phyloP scores from a whole-genome alignment of 2,329 filamentous ascomycete genomes.

The Chaetomium strumarium region DNA sequence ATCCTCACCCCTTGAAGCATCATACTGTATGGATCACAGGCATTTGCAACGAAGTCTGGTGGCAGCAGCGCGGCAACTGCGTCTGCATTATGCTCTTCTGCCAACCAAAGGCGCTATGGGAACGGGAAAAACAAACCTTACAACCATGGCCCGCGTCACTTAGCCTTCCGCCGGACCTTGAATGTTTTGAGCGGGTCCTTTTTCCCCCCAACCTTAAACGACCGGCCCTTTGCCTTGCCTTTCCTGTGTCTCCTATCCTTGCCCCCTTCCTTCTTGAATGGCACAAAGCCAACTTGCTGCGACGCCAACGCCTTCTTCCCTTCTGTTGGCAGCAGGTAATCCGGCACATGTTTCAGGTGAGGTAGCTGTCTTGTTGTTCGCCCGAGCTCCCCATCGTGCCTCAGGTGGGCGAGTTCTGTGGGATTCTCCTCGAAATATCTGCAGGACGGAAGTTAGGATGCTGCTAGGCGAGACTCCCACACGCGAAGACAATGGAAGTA shows the following conservation, averaged over 20 bases:
- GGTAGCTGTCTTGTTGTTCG: slow-evolving; percentile 59
- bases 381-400: slow-evolving; percentile 85
- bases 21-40: no score
- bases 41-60: neutral
- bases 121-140: neutral
- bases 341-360: slow-evolving; percentile 89
- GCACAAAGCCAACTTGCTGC: slow-evolving; percentile 70
- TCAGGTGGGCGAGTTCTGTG: slow-evolving; percentile 74
- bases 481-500: neutral
- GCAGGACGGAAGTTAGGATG: slow-evolving; percentile 2
- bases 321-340: slow-evolving; percentile 79
- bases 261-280: slow-evolving; percentile 51
- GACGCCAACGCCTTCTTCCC: slow-evolving; percentile 62
- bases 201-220: slow-evolving; percentile 50
- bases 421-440: slow-evolving; percentile 95
- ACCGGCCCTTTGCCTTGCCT: slow-evolving; percentile 32
- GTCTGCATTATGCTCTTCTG: slow-evolving; percentile 1
- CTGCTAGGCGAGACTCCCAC: neutral
- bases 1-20: no score
- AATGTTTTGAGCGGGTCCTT: slow-evolving; percentile 90
- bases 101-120: neutral
- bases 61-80: neutral
- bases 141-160: slow-evolving; percentile 1
- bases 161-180: slow-evolving; percentile 53
- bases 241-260: slow-evolving; percentile 39